These are phyloP conservation scores for Ogataea trehaloabstinens DNA, from an alignment of 805 yeast species.

Conservation along the genomic window DNA sequence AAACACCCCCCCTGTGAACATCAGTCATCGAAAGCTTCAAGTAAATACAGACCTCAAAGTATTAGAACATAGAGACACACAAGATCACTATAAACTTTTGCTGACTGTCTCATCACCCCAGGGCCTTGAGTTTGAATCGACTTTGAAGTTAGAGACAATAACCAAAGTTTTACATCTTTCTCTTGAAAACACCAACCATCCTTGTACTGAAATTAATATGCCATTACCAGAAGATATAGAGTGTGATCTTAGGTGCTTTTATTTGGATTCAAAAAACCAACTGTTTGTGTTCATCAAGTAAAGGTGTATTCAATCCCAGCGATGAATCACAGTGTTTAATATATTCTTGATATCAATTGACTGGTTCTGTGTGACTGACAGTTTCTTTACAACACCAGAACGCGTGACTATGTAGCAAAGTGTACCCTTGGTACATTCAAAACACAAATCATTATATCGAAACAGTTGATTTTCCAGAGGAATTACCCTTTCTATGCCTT, in stretches of 20 bases:
- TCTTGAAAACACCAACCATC: slow-evolving; percentile 26
- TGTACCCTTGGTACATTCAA: not conserved
- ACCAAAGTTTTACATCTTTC: slow-evolving; percentile 32
- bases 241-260: slow-evolving; percentile 8
- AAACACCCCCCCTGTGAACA: not conserved
- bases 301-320: not conserved
- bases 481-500: not conserved
- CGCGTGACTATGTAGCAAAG: slow-evolving; percentile 1
- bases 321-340: not conserved
- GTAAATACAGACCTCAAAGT: slow-evolving; percentile 18
- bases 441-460: not conserved
- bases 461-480: not conserved
- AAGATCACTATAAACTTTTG: slow-evolving; percentile 14
- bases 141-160: slow-evolving; percentile 26
- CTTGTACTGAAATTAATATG: slow-evolving; percentile 28
- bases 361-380: not conserved
- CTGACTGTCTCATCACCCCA: slow-evolving; percentile 27
- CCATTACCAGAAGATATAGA: slow-evolving; percentile 10
- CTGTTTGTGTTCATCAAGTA: slow-evolving; percentile 13
- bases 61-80: slow-evolving; percentile 26
- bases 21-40: slow-evolving; percentile 11
- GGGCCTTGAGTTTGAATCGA: slow-evolving; percentile 32
- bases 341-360: not conserved
- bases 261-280: slow-evolving; percentile 4
- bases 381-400: slow-evolving; percentile 1